These are phyloP conservation scores for Rhodotorula sp. DNA, from an alignment of 1,284 basidiomycete genomes.

Conservation along the genomic window DNA sequence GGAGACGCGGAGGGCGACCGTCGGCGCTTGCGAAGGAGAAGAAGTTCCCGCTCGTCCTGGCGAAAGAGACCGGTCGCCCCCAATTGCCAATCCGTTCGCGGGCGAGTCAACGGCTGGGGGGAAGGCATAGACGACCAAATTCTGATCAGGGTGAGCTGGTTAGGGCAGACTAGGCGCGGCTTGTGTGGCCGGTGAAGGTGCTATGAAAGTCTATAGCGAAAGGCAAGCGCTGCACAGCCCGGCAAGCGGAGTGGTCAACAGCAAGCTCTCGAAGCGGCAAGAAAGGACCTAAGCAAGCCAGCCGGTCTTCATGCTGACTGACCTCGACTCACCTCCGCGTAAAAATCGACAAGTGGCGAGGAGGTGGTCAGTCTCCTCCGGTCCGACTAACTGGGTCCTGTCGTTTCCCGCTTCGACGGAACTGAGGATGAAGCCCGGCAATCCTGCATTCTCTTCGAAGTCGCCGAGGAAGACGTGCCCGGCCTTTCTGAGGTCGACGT, in stretches of 20 bases:
- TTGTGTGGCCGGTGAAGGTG: neutral
- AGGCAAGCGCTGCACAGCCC: slow-evolving; percentile 27
- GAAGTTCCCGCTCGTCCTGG: neutral
- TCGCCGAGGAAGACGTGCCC: slow-evolving; percentile 36
- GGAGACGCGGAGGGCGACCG: slow-evolving; percentile 15
- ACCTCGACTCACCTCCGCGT: slow-evolving; percentile 26
- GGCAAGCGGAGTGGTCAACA: neutral
- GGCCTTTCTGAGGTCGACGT: slow-evolving; percentile 38
- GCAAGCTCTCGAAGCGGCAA: neutral
- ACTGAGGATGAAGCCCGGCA: slow-evolving; percentile 39
- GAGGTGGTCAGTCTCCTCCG: slow-evolving; percentile 37
- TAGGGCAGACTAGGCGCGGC: neutral
- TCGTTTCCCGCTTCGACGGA: slow-evolving; percentile 38
- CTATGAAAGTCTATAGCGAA: slow-evolving; percentile 26
- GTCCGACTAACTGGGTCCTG: slow-evolving; percentile 36
- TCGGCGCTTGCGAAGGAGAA: slow-evolving; percentile 28
- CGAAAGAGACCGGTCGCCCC: too few relatives aligned
- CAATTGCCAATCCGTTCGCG: too few relatives aligned
- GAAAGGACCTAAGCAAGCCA: too few relatives aligned
- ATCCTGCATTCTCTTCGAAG: slow-evolving; percentile 29
- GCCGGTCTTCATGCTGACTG: too few relatives aligned
- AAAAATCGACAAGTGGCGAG: slow-evolving; percentile 39
- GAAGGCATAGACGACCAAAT: slow-evolving; percentile 33
- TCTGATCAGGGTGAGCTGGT: slow-evolving; percentile 23
- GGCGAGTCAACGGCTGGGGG: neutral